A percentile compares a stretch with the other conserved stretches of the same genome.
These are phyloP conservation scores for Dothiorella sarmentorum DNA, from an alignment of 2,329 filamentous ascomycete species.

Conservation along the genomic window DNA sequence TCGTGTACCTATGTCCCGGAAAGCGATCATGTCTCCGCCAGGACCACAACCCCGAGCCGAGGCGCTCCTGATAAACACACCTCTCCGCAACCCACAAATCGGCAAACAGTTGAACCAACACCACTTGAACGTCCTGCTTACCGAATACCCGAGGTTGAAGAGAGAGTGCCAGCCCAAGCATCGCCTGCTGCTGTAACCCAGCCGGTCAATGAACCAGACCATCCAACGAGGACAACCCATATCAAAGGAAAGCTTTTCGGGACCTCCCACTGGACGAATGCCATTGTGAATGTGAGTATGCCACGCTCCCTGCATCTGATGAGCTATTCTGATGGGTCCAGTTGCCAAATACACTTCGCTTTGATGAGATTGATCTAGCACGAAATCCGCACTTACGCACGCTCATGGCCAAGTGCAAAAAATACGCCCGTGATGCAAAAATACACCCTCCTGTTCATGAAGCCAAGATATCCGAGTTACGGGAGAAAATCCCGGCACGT, in stretches of 20 bases:
- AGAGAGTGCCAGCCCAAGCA: too few species aligned
- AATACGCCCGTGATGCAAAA: conserved; percentile 20
- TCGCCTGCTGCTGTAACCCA: neutral
- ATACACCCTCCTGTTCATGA: conserved; percentile 25
- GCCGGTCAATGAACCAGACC: neutral
- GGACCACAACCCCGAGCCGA: neutral
- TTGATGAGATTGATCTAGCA: neutral
- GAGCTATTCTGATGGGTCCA: neutral
- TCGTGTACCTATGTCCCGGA: conserved; percentile 19
- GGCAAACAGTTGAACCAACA: neutral
- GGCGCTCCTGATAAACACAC: neutral
- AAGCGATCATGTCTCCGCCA: neutral
- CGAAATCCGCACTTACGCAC: neutral
- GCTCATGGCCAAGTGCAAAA: conserved; percentile 11
- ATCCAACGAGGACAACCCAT: neutral
- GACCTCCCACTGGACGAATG: conserved; percentile 57
- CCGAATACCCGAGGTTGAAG: neutral
- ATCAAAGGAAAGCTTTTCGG: conserved; percentile 45
- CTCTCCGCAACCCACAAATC: neutral
- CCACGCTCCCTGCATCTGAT: neutral
- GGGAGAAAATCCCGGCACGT: conserved; percentile 4
- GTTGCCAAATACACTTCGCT: conserved; percentile 19
- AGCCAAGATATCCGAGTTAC: conserved; percentile 18
- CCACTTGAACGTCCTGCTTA: too few species aligned
- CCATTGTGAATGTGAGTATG: conserved; percentile 42